These are phyloP conservation scores for Cordia subcordata DNA, from an alignment of 257 asterid species.

Conservation along the genomic window DNA sequence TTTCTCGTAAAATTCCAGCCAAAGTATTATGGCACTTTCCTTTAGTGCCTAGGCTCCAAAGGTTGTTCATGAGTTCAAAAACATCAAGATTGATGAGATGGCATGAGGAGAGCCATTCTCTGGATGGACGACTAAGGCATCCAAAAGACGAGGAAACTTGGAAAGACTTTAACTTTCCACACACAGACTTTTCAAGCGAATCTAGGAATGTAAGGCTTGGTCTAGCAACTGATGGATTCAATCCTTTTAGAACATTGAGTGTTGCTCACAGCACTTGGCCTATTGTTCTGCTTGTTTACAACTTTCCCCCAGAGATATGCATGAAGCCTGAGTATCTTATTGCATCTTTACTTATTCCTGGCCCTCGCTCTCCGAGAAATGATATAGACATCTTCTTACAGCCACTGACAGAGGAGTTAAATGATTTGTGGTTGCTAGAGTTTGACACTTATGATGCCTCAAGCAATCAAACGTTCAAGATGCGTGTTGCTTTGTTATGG, in stretches of 20 bases:
- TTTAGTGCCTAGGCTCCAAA: constrained; percentile 7
- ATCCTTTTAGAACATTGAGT: background rate
- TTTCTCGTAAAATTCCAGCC: too few relatives aligned
- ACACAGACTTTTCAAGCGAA: background rate
- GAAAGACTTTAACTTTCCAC: too few relatives aligned
- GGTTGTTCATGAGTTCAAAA: constrained; percentile 8
- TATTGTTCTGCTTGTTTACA: background rate
- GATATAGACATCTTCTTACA: background rate
- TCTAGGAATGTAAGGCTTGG: background rate
- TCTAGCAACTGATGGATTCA: background rate
- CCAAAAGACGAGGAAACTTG: too few relatives aligned
- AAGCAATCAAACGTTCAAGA: background rate
- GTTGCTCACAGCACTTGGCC: too few relatives aligned
- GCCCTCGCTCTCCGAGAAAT: background rate
- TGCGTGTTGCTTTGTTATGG: background rate
- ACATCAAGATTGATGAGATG: background rate
- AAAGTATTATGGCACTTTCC: too few relatives aligned
- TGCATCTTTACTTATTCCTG: background rate
- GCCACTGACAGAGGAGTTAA: background rate
- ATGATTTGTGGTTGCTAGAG: background rate
- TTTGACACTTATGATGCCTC: too few relatives aligned
- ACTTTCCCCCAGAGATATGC: background rate
- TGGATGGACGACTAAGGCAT: too few relatives aligned
- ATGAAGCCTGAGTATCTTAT: constrained; percentile 1
- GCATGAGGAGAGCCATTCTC: constrained; percentile 4